A percentile compares a stretch with the other conserved stretches of the same genome.
These are phyloP conservation scores for Kitagawia praeruptora DNA, from an alignment of 129 eudicot species.

Conservation along the genomic window DNA sequence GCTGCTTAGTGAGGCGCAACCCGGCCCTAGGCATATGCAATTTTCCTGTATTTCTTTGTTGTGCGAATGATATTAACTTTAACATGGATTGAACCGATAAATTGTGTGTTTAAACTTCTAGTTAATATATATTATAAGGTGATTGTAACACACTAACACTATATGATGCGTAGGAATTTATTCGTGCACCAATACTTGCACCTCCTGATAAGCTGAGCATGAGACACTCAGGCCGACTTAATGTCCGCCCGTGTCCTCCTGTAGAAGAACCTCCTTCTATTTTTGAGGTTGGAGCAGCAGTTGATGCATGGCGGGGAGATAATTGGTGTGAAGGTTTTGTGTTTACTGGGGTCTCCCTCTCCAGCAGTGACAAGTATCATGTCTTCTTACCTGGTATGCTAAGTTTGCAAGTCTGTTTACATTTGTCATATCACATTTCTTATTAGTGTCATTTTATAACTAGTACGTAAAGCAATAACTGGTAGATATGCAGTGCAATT, in stretches of 20 bases:
- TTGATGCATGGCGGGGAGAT: conserved; percentile 59
- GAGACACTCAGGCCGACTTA: conserved; percentile 42
- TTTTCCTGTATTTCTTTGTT: neutral
- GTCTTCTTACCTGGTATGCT: conserved; percentile 51
- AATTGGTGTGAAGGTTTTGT: conserved; percentile 70
- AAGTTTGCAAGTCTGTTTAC: neutral
- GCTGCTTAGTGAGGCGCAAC: neutral
- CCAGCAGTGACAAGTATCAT: conserved; percentile 18
- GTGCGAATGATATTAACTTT: neutral
- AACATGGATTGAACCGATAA: neutral
- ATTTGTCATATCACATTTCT: neutral
- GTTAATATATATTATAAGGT: neutral
- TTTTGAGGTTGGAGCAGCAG: conserved; percentile 46
- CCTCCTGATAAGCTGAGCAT: conserved; percentile 36
- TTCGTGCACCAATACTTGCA: conserved; percentile 33
- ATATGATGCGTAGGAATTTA: conserved; percentile 39
- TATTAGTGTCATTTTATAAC: neutral
- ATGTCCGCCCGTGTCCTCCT: conserved; percentile 43
- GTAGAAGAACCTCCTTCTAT: conserved; percentile 10
- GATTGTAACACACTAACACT: neutral
- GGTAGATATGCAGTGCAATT: neutral
- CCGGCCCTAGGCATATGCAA: neutral
- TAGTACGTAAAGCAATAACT: too few species aligned
- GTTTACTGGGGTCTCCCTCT: conserved; percentile 21
- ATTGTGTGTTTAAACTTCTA: neutral